A percentile compares a stretch with the other conserved stretches of the same genome.
These are phyloP conservation scores for Breynia disticha DNA, from an alignment of 441 rosid genomes.

Conservation along the genomic window DNA sequence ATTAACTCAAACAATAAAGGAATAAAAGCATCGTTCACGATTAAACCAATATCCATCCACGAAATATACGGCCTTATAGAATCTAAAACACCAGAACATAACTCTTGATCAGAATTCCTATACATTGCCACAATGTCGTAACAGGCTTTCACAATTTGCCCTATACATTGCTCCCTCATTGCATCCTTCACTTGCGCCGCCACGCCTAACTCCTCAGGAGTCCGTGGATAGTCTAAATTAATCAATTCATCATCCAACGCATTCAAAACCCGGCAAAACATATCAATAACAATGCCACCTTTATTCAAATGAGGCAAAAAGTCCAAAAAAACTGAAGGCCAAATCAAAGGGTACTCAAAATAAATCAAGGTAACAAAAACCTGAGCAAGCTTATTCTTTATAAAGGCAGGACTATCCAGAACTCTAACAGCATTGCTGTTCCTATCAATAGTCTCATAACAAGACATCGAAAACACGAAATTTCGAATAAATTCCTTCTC, in stretches of 20 bases:
- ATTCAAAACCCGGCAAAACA: slow-evolving; percentile 88
- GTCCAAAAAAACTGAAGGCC: slow-evolving; percentile 76
- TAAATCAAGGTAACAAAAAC: slow-evolving; percentile 76
- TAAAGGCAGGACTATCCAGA: slow-evolving; percentile 61
- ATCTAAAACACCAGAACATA: slow-evolving; percentile 59
- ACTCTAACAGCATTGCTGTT: slow-evolving; percentile 36
- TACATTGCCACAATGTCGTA: slow-evolving; percentile 60
- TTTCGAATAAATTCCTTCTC: slow-evolving; percentile 52
- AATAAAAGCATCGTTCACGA: slow-evolving; percentile 64
- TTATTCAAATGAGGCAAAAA: slow-evolving; percentile 50
- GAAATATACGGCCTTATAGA: slow-evolving; percentile 76
- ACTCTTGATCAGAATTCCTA: slow-evolving; percentile 57
- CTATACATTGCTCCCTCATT: slow-evolving; percentile 84
- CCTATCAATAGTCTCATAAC: slow-evolving; percentile 37
- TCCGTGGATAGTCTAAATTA: slow-evolving; percentile 75
- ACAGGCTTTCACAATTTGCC: slow-evolving; percentile 81
- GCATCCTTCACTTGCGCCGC: slow-evolving; percentile 82
- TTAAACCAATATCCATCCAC: slow-evolving; percentile 84
- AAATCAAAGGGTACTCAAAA: slow-evolving; percentile 70
- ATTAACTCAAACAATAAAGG: slow-evolving; percentile 69
- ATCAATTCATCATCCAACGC: slow-evolving; percentile 80
- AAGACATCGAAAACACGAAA: slow-evolving; percentile 60
- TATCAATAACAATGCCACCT: slow-evolving; percentile 66
- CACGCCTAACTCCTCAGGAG: slow-evolving; percentile 46
- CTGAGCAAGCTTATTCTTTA: slow-evolving; percentile 91